phyloP scores from a whole-genome alignment of 441 rosid species.

The Euphorbia schlechtendalii region DNA sequence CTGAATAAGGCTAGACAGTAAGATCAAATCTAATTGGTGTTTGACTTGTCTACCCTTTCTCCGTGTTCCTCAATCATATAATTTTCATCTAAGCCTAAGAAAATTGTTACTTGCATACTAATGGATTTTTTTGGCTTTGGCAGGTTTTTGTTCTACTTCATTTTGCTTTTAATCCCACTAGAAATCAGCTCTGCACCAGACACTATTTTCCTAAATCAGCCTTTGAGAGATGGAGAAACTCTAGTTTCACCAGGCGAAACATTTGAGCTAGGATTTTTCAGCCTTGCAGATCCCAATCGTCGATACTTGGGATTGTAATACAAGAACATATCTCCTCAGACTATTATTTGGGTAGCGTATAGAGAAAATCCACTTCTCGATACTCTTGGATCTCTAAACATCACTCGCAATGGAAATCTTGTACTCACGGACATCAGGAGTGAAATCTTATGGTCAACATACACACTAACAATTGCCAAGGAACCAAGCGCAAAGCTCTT shows the following conservation, averaged over 20 bases:
- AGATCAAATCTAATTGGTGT: too few relatives aligned
- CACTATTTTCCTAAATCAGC: too few relatives aligned
- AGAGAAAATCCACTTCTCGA: constrained; percentile 42
- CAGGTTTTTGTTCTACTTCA: too few relatives aligned
- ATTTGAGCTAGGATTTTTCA: constrained; percentile 62
- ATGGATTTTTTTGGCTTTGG: not conserved
- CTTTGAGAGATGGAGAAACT: constrained; percentile 12
- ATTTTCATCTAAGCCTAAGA: too few relatives aligned
- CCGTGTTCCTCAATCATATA: too few relatives aligned
- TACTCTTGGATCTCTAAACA: constrained; percentile 29
- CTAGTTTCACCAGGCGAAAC: constrained; percentile 10
- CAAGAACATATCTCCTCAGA: constrained; percentile 25
- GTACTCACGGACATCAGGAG: constrained; percentile 12
- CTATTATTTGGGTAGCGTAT: constrained; percentile 63
- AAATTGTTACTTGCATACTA: not conserved
- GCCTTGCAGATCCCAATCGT: constrained; percentile 12
- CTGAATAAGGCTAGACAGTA: too few relatives aligned
- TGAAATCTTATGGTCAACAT: not conserved
- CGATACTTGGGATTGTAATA: constrained; percentile 74
- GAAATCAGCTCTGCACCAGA: not conserved
- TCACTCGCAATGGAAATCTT: too few relatives aligned
- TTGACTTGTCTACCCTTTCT: too few relatives aligned
- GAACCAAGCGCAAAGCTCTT: constrained; percentile 44
- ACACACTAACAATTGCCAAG: constrained; percentile 22
- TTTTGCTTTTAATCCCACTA: not conserved